Base-by-base conservation (phyloP, 2,329 filamentous ascomycete species). In the Cladobotryum mycophilum region DNA sequence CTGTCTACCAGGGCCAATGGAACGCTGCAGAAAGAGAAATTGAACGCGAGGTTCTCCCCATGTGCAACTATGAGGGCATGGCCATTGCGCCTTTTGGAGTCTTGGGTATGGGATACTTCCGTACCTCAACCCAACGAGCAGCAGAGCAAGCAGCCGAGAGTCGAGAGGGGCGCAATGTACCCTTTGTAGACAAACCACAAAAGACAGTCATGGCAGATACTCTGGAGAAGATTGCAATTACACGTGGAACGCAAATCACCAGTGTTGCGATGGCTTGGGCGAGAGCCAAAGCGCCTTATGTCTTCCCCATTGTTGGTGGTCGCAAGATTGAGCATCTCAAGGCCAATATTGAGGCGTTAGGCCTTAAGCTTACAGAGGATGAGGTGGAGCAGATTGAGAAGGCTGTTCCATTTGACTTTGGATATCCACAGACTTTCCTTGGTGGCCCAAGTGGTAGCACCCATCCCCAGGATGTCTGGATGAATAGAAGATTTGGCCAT, bases 241-340 rank as follows among this genome's bases (percentile, higher is more conserved):
- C 46, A 15, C 41, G 41, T 3, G 50, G 50, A 17, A 48, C 52
- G 2, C 45, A 50, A 11, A 49, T 53, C n/a, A 55, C 55, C 13
- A 58, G 53, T 46, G 48, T 60, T 2, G 80, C 81, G 2, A 62
- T 85, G 12, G 81, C 82, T 1, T 85, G 84, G 55, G 74, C 84
- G 2, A 71, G 82, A 68, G 70, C 75, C 38, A 83, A 84, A 63
- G 70, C 78, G 0, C 74, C 79, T 0, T 76, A 82, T 57, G 75
- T 84, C 12, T 88, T 88, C 61, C 87, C 87, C 1, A 81, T 90
- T 38, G 73, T 89, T 4, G 86, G 86, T 11, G 83, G 84, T 0
- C 76, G 85, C 11, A 89, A 82, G 58, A 65, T 87, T 9, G 80
- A 84, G 45, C 85, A 90, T 61, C 69, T 91, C 38, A 78, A 83